Evolutionary conservation across 2,329 filamentous ascomycete genomes (phyloP).

Genomic region (Herpomyces periplanetae): DNA sequence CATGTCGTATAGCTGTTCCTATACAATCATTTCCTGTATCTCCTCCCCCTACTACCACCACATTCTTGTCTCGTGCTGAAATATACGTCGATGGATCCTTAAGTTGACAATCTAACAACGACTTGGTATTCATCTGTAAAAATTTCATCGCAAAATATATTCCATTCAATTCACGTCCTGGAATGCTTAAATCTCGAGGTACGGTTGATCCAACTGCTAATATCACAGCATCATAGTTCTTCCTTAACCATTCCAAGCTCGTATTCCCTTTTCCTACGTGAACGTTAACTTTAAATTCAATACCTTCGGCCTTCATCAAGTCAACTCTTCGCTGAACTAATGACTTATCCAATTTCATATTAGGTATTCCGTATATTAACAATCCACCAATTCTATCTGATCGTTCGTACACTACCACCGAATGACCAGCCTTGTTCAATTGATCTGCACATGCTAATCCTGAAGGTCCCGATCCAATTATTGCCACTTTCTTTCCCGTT

Average conservation of each 20-base stretch:
- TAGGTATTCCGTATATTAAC: constrained; percentile 92
- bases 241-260: constrained; percentile 28
- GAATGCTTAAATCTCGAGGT: constrained; percentile 61
- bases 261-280: constrained; percentile 31
- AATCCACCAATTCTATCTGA: constrained; percentile 62
- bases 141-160: constrained; percentile 95
- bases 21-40: constrained; percentile 96
- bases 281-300: constrained; percentile 39
- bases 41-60: constrained; percentile 84
- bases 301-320: constrained; percentile 63
- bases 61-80: constrained; percentile 74
- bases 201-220: constrained; percentile 77
- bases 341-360: constrained; percentile 98
- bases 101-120: constrained; percentile 60
- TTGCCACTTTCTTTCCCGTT: constrained; percentile 49
- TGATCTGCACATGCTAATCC: constrained; percentile 71
- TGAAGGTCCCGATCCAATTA: constrained; percentile 68
- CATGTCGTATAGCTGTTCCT: constrained; percentile 61
- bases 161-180: constrained; percentile 48
- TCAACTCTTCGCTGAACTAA: constrained; percentile 79
- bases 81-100: constrained; percentile 39
- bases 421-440: constrained; percentile 64
- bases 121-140: constrained; percentile 89
- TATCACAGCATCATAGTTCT: constrained; percentile 39
- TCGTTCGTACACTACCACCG: constrained; percentile 64